Percentiles rank a stretch among this genome's conserved stretches.
These are phyloP conservation scores for Solanum medicagineum DNA, from an alignment of 257 asterid genomes.

Conservation along the genomic window DNA sequence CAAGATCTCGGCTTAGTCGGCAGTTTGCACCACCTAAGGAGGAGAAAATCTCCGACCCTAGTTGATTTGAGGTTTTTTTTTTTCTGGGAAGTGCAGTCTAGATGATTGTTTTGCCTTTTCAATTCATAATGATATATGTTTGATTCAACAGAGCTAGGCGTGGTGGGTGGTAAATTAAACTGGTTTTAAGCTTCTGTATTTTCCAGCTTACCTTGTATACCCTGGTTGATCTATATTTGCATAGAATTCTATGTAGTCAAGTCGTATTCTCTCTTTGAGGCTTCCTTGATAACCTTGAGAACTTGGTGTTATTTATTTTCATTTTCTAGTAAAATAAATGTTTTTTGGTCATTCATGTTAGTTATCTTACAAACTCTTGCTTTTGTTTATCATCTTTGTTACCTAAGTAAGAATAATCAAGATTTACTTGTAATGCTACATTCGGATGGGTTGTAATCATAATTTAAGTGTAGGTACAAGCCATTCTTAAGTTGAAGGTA, in stretches of 20 bases:
- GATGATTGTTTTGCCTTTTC: neutral
- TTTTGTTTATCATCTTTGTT: neutral
- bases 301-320: neutral
- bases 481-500: neutral
- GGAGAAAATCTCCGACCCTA: constrained; percentile 37
- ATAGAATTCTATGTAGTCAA: neutral
- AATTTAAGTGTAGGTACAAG: neutral
- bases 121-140: neutral
- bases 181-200: neutral
- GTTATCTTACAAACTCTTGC: neutral
- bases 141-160: neutral
- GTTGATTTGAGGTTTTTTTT: constrained; percentile 1
- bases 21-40: constrained; percentile 84
- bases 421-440: neutral
- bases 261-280: neutral
- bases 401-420: neutral
- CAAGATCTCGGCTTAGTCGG: constrained; percentile 74
- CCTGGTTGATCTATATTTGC: neutral
- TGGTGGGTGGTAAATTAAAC: neutral
- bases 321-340: neutral
- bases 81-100: neutral
- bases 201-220: neutral
- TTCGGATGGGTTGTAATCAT: neutral
- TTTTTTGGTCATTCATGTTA: neutral
- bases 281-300: neutral